Conservation (phyloP, 2,329 filamentous ascomycete genomes). For the Thielaviopsis euricoi region DNA sequence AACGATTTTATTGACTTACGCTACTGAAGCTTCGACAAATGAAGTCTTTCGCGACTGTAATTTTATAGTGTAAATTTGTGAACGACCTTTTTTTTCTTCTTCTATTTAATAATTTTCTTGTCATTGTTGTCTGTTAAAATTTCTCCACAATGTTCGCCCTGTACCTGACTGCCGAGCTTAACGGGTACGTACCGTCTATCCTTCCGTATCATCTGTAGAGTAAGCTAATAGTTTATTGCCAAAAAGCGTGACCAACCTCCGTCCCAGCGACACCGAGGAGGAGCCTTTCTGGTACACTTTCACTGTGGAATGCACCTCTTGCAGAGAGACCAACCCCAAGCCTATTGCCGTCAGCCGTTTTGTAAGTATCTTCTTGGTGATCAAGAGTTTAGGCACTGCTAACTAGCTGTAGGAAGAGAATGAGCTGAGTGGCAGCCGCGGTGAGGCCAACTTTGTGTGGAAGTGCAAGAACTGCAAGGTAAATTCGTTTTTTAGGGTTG, state of each 20-base stretch:
- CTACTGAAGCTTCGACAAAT: too few relatives aligned
- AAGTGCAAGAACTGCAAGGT: slow-evolving; percentile 97
- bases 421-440: slow-evolving; percentile 81
- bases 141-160: slow-evolving; percentile 54
- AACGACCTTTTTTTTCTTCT: neutral
- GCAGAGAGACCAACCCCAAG: slow-evolving; percentile 78
- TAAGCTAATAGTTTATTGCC: neutral
- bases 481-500: slow-evolving; percentile 12
- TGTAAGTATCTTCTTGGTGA: slow-evolving; percentile 34
- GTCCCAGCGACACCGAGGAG: slow-evolving; percentile 65
- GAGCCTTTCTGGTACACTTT: slow-evolving; percentile 93
- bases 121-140: too few relatives aligned
- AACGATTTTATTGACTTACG: neutral
- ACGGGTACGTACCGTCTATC: slow-evolving; percentile 35
- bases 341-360: slow-evolving; percentile 75
- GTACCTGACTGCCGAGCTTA: slow-evolving; percentile 49
- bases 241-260: slow-evolving; percentile 71
- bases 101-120: neutral
- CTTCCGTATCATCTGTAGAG: neutral
- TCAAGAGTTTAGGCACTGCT: neutral
- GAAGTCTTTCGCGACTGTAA: too few relatives aligned
- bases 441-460: slow-evolving; percentile 99
- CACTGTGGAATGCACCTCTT: slow-evolving; percentile 96
- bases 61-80: neutral
- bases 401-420: slow-evolving; percentile 53